Evolutionary conservation across 1,284 basidiomycete species (phyloP).

Genomic region (Testicularia cyperi): DNA sequence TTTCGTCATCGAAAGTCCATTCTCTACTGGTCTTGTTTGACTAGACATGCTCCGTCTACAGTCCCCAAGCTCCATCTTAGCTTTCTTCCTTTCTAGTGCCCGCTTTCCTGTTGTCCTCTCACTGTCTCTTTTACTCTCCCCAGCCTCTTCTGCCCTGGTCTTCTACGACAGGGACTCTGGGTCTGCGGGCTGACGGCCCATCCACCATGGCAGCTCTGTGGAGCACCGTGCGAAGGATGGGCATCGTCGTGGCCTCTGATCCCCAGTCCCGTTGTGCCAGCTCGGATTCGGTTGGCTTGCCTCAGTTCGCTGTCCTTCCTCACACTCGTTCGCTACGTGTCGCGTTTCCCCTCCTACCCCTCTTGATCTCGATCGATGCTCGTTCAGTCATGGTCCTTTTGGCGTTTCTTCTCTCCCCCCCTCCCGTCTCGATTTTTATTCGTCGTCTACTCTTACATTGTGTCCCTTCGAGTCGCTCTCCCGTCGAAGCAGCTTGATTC

Average conservation of each 20-base stretch:
- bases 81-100: no score
- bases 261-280: background rate
- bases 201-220: no score
- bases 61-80: background rate
- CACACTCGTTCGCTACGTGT: background rate
- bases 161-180: background rate
- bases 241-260: conserved; percentile 9
- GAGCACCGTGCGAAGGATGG: conserved; percentile 5
- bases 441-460: no score
- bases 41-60: background rate
- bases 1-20: no score
- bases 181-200: conserved; percentile 22
- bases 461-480: no score
- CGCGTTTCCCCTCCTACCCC: background rate
- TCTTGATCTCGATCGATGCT: background rate
- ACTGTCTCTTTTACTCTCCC: conserved; percentile 1
- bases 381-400: no score
- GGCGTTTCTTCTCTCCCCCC: background rate
- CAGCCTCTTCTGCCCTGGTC: conserved; percentile 31
- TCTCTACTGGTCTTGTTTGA: no score
- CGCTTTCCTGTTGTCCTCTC: background rate
- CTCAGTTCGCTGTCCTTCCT: background rate
- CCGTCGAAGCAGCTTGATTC: no score
- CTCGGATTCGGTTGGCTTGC: conserved; percentile 34
- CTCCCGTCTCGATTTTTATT: no score